Percentiles rank a stretch among this genome's conserved stretches.
Evolutionary conservation across 2,329 filamentous ascomycete genomes (phyloP).

Genomic region (Diaporthe vaccinii): DNA sequence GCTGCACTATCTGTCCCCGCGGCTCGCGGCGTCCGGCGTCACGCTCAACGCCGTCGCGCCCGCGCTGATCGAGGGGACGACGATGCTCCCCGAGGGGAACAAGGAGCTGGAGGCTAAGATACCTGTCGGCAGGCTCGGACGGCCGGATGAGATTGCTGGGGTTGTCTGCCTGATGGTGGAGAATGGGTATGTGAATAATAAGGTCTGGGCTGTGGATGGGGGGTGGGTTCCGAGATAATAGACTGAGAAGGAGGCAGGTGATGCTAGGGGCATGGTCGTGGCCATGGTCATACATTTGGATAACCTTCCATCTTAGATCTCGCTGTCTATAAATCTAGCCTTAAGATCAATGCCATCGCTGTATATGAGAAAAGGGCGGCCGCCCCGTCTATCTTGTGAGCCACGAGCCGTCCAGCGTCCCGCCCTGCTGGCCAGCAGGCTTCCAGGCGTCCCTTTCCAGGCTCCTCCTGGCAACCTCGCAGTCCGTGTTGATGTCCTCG

Average conservation of each 20-base stretch:
- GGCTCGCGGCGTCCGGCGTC: slow-evolving; percentile 24
- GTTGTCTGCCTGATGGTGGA: slow-evolving; percentile 34
- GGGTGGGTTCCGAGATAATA: slow-evolving; percentile 30
- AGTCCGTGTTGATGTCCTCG: slow-evolving; percentile 90
- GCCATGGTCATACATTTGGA: background rate
- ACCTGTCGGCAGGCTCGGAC: slow-evolving; percentile 30
- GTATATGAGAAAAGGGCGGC: background rate
- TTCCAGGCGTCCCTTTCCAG: slow-evolving; percentile 75
- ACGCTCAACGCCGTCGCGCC: slow-evolving; percentile 38
- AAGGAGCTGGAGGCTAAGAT: slow-evolving; percentile 8
- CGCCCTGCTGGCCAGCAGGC: slow-evolving; percentile 52
- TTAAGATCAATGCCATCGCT: background rate
- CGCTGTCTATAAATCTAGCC: slow-evolving; percentile 12
- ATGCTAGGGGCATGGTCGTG: background rate
- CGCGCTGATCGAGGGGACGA: slow-evolving; percentile 33
- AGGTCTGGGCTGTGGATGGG: slow-evolving; percentile 38
- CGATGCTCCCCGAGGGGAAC: slow-evolving; percentile 30
- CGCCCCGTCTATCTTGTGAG: slow-evolving; percentile 38
- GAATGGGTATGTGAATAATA: slow-evolving; percentile 36
- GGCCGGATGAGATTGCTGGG: slow-evolving; percentile 34
- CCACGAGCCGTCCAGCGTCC: slow-evolving; percentile 38
- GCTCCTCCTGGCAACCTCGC: slow-evolving; percentile 83
- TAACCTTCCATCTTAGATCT: background rate
- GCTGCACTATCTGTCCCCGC: slow-evolving; percentile 12
- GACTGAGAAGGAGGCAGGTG: too few relatives aligned